Evolutionary conservation across 1,284 basidiomycete genomes (phyloP).

Genomic region (Microbotryum violaceum): DNA sequence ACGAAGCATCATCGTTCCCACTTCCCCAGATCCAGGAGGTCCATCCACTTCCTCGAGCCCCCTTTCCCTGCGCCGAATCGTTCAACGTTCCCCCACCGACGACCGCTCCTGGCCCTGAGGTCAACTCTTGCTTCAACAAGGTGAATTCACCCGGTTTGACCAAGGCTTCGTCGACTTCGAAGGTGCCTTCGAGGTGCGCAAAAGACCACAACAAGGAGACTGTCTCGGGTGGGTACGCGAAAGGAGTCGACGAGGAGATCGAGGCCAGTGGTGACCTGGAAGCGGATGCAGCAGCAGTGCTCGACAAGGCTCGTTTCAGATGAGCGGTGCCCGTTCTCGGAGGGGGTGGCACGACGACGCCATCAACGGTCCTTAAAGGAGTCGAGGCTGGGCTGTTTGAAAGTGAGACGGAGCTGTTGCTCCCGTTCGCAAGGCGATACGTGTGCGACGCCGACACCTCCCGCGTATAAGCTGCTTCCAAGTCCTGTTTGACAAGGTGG

Average conservation of each 20-base stretch:
- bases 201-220: constrained; percentile 80
- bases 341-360: background rate
- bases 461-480: background rate
- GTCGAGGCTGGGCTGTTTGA: background rate
- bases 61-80: constrained; percentile 42
- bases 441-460: no score
- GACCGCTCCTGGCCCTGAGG: constrained; percentile 31
- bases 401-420: background rate
- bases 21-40: constrained; percentile 47
- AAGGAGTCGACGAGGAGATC: background rate
- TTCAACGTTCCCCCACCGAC: constrained; percentile 45
- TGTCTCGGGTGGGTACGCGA: constrained; percentile 41
- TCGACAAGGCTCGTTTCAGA: constrained; percentile 3
- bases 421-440: no score
- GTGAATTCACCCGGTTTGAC: constrained; percentile 44
- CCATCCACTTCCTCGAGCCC: constrained; percentile 36
- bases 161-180: constrained; percentile 47
- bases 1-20: constrained; percentile 49
- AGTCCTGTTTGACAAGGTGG: constrained; percentile 6
- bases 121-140: constrained; percentile 39
- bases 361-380: background rate
- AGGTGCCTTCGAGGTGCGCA: constrained; percentile 66
- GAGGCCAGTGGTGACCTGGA: background rate
- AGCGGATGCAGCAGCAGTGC: background rate
- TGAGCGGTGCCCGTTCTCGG: background rate